Evolutionary conservation across 1,284 basidiomycete species (phyloP).

Genomic region (Ustanciosporium gigantosporum): DNA sequence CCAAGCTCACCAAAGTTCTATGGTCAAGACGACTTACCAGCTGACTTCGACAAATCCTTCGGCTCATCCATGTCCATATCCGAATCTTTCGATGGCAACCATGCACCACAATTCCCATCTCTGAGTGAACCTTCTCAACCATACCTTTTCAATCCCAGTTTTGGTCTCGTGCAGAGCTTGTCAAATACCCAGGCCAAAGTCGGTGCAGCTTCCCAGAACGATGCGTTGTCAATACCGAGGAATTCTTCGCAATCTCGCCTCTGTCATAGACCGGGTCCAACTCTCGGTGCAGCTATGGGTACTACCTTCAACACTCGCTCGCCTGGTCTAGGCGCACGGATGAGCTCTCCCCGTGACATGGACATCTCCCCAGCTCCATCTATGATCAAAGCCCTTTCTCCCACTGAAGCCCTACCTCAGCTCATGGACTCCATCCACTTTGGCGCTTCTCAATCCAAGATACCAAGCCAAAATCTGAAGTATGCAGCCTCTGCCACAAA

Average conservation of each 20-base stretch:
- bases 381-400: conserved; percentile 8
- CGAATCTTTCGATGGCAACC: conserved; percentile 45
- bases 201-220: too few relatives aligned
- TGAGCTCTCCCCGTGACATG: conserved; percentile 55
- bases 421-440: conserved; percentile 23
- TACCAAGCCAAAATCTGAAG: not conserved
- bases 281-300: conserved; percentile 45
- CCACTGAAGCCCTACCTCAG: conserved; percentile 18
- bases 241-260: not conserved
- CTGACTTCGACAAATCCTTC: conserved; percentile 56
- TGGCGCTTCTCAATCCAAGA: not conserved
- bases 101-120: conserved; percentile 6
- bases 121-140: conserved; percentile 5
- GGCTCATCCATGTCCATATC: conserved; percentile 60
- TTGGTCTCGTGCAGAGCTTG: conserved; percentile 20
- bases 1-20: conserved; percentile 39
- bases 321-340: conserved; percentile 45
- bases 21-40: conserved; percentile 35
- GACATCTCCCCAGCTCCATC: conserved; percentile 49
- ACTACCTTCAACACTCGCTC: conserved; percentile 45
- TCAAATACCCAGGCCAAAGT: not conserved
- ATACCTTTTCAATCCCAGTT: conserved; percentile 9
- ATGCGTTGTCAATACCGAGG: not conserved
- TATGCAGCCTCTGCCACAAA: not conserved
- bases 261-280: conserved; percentile 4